phyloP scores from a whole-genome alignment of 1,139 yeast species.

The Pichia terricola region DNA sequence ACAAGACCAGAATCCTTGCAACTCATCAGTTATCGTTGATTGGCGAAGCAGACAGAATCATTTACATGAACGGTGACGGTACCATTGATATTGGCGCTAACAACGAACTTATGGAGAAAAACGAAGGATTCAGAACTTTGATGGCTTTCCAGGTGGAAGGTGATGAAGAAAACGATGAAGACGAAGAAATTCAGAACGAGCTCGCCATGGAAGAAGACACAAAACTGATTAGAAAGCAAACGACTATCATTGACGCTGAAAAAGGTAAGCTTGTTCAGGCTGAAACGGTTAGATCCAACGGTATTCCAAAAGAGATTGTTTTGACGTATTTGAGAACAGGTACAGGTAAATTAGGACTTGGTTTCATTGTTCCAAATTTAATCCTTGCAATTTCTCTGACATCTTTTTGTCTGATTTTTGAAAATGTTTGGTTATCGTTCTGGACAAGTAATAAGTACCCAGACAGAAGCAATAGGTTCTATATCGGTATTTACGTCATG shows the following conservation, averaged over 20 bases:
- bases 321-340: constrained; percentile 49
- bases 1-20: constrained; percentile 67
- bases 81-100: constrained; percentile 51
- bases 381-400: constrained; percentile 28
- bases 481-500: constrained; percentile 41
- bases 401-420: constrained; percentile 35
- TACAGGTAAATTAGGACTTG: constrained; percentile 37
- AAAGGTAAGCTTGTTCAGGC: constrained; percentile 27
- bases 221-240: constrained; percentile 19
- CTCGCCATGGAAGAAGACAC: constrained; percentile 16
- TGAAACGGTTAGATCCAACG: constrained; percentile 30
- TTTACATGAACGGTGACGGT: constrained; percentile 64
- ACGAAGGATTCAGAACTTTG: constrained; percentile 41
- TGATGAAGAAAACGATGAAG: constrained; percentile 26
- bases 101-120: constrained; percentile 36
- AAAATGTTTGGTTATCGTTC: constrained; percentile 45
- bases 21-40: constrained; percentile 78
- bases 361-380: constrained; percentile 34
- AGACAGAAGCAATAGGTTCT: constrained; percentile 27
- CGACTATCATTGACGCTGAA: constrained; percentile 13
- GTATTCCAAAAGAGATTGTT: constrained; percentile 36
- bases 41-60: constrained; percentile 58
- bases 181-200: constrained; percentile 25
- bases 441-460: constrained; percentile 37
- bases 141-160: constrained; percentile 37